phyloP scores from a whole-genome alignment of 2,329 filamentous ascomycete species.

The Fusarium sp. region DNA sequence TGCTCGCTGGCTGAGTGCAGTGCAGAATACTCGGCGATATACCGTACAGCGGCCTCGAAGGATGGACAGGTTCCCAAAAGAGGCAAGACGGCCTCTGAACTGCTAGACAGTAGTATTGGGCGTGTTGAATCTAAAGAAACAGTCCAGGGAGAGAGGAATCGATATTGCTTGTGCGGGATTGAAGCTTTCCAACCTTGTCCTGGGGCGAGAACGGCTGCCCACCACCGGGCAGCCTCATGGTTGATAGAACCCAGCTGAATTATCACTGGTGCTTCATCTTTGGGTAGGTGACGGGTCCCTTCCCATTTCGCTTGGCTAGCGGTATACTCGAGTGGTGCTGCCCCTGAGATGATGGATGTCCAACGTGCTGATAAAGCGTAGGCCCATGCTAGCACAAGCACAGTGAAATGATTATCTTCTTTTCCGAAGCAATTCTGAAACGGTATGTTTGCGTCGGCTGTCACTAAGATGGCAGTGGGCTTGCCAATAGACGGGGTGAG shows the following conservation, averaged over 20 bases:
- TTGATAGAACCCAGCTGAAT: slow-evolving; percentile 4
- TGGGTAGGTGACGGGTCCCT: background rate
- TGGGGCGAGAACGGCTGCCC: slow-evolving; percentile 20
- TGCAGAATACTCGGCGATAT: slow-evolving; percentile 6
- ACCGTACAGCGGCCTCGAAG: slow-evolving; percentile 2
- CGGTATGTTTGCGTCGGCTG: background rate
- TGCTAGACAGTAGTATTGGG: background rate
- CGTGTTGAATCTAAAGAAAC: background rate
- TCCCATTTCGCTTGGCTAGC: slow-evolving; percentile 1
- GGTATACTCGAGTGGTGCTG: slow-evolving; percentile 19
- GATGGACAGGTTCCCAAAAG: background rate
- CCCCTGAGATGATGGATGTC: slow-evolving; percentile 6
- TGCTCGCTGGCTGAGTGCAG: background rate
- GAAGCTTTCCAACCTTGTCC: slow-evolving; percentile 20
- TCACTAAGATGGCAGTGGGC: background rate
- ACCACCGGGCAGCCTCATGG: slow-evolving; percentile 18
- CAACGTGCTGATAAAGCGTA: slow-evolving; percentile 22
- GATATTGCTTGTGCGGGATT: slow-evolving; percentile 13
- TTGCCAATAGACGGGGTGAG: background rate
- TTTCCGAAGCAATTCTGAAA: slow-evolving; percentile 8
- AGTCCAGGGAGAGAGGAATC: slow-evolving; percentile 19
- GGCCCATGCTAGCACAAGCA: slow-evolving; percentile 21
- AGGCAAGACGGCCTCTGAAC: background rate
- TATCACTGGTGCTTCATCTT: background rate
- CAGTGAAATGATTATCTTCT: slow-evolving; percentile 8